Evolutionary conservation across 441 rosid genomes (phyloP), one percentile per base, ranked within the genome.

Genomic region (Eutrema salsugineum): DNA sequence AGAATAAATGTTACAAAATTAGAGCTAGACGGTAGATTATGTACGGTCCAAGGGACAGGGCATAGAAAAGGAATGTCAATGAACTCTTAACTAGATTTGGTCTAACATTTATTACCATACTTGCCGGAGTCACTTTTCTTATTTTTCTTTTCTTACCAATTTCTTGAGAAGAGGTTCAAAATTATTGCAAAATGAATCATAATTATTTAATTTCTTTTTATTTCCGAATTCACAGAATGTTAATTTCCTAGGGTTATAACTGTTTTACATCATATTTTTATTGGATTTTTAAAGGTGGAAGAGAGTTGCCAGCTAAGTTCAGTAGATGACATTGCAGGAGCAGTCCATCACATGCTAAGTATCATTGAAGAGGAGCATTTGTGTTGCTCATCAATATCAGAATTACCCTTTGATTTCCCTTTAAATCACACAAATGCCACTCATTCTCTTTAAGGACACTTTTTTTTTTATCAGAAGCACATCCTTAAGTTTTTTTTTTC

Each of bases 221-320:
- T 11, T 17, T 22, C 38, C 6, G 16, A 36, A 35, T 54, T 62
- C 35, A 56, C 11, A 42, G 12, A 12, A 36, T 20, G 32, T 30
- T 24, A 42, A 48, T 68, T 51, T n/a, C 15, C 12, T 58, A 8
- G 33, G 43, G 58, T 4, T 38, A 28, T 17, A 36, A 5, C 19
- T 60, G 48, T 30, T 36, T 30, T 1, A 15, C 9, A 16, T 63
- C 3, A 20, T 24, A 19, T 48, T 32, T 57, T 17, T 32, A 15
- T 63, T 38, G 53, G n/a, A 24, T 24, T 16, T 17, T 54, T 1
- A 35, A 76, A 93, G 98, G 79, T 89, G 77, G 98, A 93, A 83
- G 98, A 93, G 82, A 92, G 87, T 83, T 89, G 97, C 86, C 94
- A 82, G 75, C 89, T 93, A 64, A 85, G 74, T 44, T 83, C 92